Conservation (phyloP, 2,329 filamentous ascomycete genomes). For the Cryphonectria japonica region DNA sequence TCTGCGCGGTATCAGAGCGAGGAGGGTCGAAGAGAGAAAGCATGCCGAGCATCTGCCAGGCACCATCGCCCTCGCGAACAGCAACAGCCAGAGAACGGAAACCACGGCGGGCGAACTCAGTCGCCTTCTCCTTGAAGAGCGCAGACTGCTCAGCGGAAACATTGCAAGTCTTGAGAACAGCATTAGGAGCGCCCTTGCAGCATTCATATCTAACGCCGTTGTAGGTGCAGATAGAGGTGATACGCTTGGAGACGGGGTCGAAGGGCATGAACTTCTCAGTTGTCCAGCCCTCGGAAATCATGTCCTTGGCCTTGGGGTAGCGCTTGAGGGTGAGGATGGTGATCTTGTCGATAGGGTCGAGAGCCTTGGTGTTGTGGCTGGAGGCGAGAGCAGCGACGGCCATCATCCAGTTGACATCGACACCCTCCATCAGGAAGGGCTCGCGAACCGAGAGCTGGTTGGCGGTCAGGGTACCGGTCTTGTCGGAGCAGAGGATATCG, state of each 20-base stretch:
- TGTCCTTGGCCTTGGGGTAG: slow-evolving; percentile 77
- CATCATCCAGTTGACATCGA: slow-evolving; percentile 86
- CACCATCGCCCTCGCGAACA: slow-evolving; percentile 75
- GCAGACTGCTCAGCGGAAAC: slow-evolving; percentile 67
- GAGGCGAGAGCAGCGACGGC: slow-evolving; percentile 76
- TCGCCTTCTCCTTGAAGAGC: slow-evolving; percentile 72
- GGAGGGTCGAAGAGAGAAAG: slow-evolving; percentile 82
- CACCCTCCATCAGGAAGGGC: slow-evolving; percentile 75
- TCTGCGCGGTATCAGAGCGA: slow-evolving; percentile 78
- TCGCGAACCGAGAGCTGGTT: slow-evolving; percentile 79
- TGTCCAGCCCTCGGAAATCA: slow-evolving; percentile 73
- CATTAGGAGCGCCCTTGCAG: slow-evolving; percentile 78
- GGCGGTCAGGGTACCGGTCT: slow-evolving; percentile 77
- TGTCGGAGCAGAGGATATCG: slow-evolving; percentile 80
- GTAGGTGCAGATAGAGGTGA: slow-evolving; percentile 70
- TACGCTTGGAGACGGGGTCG: slow-evolving; percentile 80
- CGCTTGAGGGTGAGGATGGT: slow-evolving; percentile 76
- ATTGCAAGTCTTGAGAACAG: slow-evolving; percentile 70
- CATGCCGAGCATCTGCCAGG: slow-evolving; percentile 75
- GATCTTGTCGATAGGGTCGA: slow-evolving; percentile 80
- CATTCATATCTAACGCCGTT: slow-evolving; percentile 72
- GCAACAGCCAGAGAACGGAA: slow-evolving; percentile 81
- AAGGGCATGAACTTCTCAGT: slow-evolving; percentile 79
- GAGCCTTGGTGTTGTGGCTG: slow-evolving; percentile 77
- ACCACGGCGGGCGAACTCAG: slow-evolving; percentile 76